These are phyloP conservation scores for Saussurea involucrata DNA, from an alignment of 129 eudicot species.

Conservation along the genomic window DNA sequence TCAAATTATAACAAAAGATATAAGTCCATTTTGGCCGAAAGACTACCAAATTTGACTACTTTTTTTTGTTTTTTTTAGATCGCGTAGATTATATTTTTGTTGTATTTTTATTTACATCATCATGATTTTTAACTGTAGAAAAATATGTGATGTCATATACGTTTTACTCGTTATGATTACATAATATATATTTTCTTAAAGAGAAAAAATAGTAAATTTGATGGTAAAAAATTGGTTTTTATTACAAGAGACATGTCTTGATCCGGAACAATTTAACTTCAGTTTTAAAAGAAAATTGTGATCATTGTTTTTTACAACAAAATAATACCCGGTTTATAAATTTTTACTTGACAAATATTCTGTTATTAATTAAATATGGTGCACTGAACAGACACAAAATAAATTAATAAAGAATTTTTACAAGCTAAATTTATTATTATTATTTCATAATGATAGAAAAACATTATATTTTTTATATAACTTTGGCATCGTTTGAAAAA, in stretches of 20 bases:
- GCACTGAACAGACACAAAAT: neutral
- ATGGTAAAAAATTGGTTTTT: neutral
- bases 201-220: no score
- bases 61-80: neutral
- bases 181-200: neutral
- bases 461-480: neutral
- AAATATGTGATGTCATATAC: no score
- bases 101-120: neutral
- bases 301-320: neutral
- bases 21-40: slow-evolving; percentile 2
- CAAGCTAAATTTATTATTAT: neutral
- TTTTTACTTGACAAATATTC: neutral
- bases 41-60: slow-evolving; percentile 15
- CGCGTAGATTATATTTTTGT: neutral
- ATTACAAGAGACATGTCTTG: no score
- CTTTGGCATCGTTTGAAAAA: no score
- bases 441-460: neutral
- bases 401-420: neutral
- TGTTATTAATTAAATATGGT: no score
- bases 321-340: no score
- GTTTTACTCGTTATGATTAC: neutral
- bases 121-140: neutral
- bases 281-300: neutral
- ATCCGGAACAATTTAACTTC: neutral
- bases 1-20: neutral